Conservation (phyloP, 2,329 filamentous ascomycete species). For the Leptographium flavum region DNA sequence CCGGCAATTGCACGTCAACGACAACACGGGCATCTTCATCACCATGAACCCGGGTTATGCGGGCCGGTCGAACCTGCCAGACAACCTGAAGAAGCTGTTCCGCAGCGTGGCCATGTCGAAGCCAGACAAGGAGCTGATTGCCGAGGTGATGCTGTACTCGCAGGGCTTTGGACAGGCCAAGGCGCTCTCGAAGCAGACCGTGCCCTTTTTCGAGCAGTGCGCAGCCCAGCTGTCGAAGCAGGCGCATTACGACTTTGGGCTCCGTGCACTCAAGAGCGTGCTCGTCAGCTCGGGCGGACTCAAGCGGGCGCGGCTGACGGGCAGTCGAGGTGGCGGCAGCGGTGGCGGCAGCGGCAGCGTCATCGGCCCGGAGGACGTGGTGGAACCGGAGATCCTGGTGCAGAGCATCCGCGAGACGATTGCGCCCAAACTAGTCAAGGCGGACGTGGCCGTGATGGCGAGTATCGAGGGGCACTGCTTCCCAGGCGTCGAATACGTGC, state of each 20-base stretch:
- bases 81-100: constrained; percentile 99
- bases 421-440: constrained; percentile 87
- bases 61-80: constrained; percentile 90
- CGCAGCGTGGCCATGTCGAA: constrained; percentile 99
- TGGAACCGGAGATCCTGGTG: constrained; percentile 95
- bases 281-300: constrained; percentile 92
- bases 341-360: constrained; percentile 32
- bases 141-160: constrained; percentile 99
- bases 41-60: constrained; percentile 99
- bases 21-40: constrained; percentile 96
- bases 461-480: constrained; percentile 75
- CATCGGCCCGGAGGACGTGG: constrained; percentile 57
- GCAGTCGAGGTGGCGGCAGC: constrained; percentile 25
- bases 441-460: constrained; percentile 80
- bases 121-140: constrained; percentile 97
- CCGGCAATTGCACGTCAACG: constrained; percentile 76
- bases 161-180: constrained; percentile 98
- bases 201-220: constrained; percentile 96
- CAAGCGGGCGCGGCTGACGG: constrained; percentile 67
- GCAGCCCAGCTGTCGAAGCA: constrained; percentile 74
- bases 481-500: constrained; percentile 83
- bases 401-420: constrained; percentile 98
- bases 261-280: constrained; percentile 96
- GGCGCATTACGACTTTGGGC: constrained; percentile 96
- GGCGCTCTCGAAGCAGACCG: constrained; percentile 81